Evolutionary conservation across 306 rosid genomes (phyloP).

Genomic region (Acacia crassicarpa): DNA sequence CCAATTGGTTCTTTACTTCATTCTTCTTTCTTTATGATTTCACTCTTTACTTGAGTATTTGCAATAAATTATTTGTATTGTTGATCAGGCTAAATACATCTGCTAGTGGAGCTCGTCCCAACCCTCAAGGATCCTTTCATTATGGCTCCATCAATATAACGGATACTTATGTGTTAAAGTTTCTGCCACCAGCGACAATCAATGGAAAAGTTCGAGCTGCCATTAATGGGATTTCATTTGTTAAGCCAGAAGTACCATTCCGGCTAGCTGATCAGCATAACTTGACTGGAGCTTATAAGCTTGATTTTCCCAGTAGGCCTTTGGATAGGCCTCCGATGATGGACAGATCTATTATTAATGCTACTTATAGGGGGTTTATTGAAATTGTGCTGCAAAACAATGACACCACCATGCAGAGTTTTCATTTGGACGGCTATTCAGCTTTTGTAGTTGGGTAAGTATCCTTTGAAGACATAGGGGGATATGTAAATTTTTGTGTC

Average conservation of each 20-base stretch:
- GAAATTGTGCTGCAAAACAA: constrained; percentile 83
- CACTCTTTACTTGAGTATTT: neutral
- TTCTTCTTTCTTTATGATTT: neutral
- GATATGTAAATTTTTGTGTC: neutral
- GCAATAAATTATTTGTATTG: constrained; percentile 13
- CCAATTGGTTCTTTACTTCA: neutral
- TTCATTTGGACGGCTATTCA: constrained; percentile 82
- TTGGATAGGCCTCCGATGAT: constrained; percentile 49
- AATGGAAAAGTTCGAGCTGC: constrained; percentile 57
- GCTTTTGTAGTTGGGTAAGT: constrained; percentile 80
- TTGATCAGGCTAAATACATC: constrained; percentile 72
- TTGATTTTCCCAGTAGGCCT: constrained; percentile 75
- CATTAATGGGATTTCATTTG: constrained; percentile 82
- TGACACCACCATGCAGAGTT: constrained; percentile 66
- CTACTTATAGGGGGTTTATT: constrained; percentile 81
- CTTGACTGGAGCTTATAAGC: constrained; percentile 71
- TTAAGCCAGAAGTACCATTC: constrained; percentile 69
- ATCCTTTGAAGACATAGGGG: neutral
- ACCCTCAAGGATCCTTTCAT: constrained; percentile 89
- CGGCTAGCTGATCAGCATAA: constrained; percentile 75
- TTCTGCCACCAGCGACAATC: constrained; percentile 55
- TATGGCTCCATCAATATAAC: constrained; percentile 84
- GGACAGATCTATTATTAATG: constrained; percentile 75
- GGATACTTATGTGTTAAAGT: constrained; percentile 61
- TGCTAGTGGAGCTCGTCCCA: constrained; percentile 97